Evolutionary conservation across 179 eudicot species (phyloP).

Genomic region (Nepenthes alata): DNA sequence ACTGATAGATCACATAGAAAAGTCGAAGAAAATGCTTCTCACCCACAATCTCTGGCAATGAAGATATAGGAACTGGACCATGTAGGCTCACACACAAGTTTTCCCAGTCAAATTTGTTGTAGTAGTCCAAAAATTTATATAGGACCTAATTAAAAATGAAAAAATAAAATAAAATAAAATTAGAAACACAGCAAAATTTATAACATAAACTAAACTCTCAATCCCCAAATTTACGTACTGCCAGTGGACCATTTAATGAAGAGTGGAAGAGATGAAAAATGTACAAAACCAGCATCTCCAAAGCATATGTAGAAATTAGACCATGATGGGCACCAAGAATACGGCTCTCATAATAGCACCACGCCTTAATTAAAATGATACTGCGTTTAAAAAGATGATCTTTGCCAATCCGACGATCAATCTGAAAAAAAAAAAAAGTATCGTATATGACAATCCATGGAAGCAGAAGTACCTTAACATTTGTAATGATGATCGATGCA

Average conservation of each 20-base stretch:
- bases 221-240: slow-evolving; percentile 36
- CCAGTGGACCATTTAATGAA: slow-evolving; percentile 66
- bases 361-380: slow-evolving; percentile 79
- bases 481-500: no score
- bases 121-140: slow-evolving; percentile 81
- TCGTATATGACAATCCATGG: background rate
- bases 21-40: background rate
- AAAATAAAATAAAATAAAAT: no score
- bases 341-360: slow-evolving; percentile 98
- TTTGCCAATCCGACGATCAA: slow-evolving; percentile 68
- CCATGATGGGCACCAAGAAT: slow-evolving; percentile 97
- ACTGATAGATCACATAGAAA: background rate
- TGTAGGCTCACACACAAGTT: slow-evolving; percentile 50
- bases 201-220: background rate
- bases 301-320: slow-evolving; percentile 85
- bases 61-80: slow-evolving; percentile 64
- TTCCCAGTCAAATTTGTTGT: slow-evolving; percentile 92
- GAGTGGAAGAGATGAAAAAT: slow-evolving; percentile 81
- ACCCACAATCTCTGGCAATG: slow-evolving; percentile 56
- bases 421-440: slow-evolving; percentile 30
- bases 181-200: slow-evolving; percentile 7
- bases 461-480: no score
- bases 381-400: slow-evolving; percentile 87
- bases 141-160: slow-evolving; percentile 39
- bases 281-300: slow-evolving; percentile 81